These are phyloP conservation scores for Macrolepiota albuminosa DNA, from an alignment of 768 basidiomycete species.

Conservation along the genomic window DNA sequence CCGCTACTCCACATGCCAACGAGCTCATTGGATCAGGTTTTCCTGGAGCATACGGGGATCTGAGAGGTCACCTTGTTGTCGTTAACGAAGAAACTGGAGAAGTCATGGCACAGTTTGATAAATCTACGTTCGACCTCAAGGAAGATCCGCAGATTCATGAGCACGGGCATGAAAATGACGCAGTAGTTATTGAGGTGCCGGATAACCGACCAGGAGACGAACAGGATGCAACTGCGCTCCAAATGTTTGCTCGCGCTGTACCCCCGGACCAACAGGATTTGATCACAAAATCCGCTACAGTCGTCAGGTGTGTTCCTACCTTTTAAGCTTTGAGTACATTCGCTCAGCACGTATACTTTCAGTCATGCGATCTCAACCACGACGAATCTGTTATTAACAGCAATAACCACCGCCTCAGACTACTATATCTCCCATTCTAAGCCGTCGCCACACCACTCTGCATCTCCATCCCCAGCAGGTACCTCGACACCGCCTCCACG, in stretches of 20 bases:
- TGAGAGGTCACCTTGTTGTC: slow-evolving; percentile 59
- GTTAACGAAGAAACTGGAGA: slow-evolving; percentile 71
- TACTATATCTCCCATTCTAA: slow-evolving; percentile 57
- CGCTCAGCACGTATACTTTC: neutral
- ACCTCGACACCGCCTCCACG: slow-evolving; percentile 30
- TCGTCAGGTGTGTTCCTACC: slow-evolving; percentile 47
- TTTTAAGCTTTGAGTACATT: neutral
- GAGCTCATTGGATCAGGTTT: slow-evolving; percentile 13
- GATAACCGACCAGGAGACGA: slow-evolving; percentile 34
- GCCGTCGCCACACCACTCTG: slow-evolving; percentile 40
- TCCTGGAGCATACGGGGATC: slow-evolving; percentile 23
- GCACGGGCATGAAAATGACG: slow-evolving; percentile 49
- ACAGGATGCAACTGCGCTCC: slow-evolving; percentile 37
- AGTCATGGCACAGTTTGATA: slow-evolving; percentile 65
- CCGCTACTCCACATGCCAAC: neutral
- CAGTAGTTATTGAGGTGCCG: slow-evolving; percentile 71
- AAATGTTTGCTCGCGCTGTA: slow-evolving; percentile 56
- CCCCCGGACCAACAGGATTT: slow-evolving; percentile 68
- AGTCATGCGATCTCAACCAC: slow-evolving; percentile 68
- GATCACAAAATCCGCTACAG: slow-evolving; percentile 57
- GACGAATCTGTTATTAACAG: slow-evolving; percentile 57
- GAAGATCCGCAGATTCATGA: slow-evolving; percentile 55
- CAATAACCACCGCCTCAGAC: slow-evolving; percentile 56
- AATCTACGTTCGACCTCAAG: slow-evolving; percentile 40
- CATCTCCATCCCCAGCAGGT: neutral